phyloP scores from a whole-genome alignment of 164 flowering plant species.

The Stephania cephalantha region DNA sequence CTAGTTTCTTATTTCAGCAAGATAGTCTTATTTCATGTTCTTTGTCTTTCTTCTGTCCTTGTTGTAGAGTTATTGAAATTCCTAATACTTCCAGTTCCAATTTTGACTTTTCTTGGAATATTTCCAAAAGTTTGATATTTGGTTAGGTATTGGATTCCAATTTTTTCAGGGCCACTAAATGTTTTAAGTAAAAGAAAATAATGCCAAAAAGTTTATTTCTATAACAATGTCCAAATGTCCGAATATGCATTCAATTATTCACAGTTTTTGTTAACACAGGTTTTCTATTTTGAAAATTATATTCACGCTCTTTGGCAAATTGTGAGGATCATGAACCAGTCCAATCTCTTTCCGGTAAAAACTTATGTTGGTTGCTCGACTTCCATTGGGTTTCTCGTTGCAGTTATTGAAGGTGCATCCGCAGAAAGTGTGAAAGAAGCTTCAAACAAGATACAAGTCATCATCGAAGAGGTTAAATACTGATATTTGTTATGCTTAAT shows the following conservation, averaged over 20 bases:
- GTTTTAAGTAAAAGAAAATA: no score
- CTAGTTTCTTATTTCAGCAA: not conserved
- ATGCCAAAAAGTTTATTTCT: no score
- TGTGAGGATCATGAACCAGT: no score
- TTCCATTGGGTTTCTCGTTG: conserved; percentile 12
- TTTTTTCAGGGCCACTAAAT: no score
- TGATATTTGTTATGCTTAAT: not conserved
- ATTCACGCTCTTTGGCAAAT: no score
- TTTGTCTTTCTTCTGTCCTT: not conserved
- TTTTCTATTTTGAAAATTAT: no score
- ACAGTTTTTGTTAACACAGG: no score
- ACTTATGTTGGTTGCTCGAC: not conserved
- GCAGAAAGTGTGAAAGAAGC: conserved; percentile 57
- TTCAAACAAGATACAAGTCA: conserved; percentile 46
- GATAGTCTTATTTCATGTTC: not conserved
- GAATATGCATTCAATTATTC: no score
- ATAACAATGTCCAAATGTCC: no score
- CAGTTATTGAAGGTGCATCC: conserved; percentile 77
- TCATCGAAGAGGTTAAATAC: conserved; percentile 64
- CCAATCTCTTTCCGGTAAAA: no score
- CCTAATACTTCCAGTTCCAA: not conserved
- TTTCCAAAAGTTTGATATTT: not conserved
- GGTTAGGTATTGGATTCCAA: not conserved
- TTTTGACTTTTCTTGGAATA: not conserved
- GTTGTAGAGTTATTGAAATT: not conserved